These are phyloP conservation scores for Metschnikowia amazonensis DNA, from an alignment of 805 yeast species.

Conservation along the genomic window DNA sequence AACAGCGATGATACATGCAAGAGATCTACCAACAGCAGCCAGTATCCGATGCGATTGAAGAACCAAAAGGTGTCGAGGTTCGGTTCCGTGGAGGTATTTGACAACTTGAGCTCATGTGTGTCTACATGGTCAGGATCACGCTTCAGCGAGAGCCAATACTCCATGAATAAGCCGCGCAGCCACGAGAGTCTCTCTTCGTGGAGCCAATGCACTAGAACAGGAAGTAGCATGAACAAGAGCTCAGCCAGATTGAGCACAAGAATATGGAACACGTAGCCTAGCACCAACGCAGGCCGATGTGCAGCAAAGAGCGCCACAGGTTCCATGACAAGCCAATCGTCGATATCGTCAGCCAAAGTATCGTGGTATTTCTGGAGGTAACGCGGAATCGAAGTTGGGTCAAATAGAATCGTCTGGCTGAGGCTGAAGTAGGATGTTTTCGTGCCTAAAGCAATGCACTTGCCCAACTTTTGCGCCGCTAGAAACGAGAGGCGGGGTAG, in stretches of 20 bases:
- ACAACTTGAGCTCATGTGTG: conserved; percentile 7
- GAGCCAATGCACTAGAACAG: conserved; percentile 38
- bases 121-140: conserved; percentile 12
- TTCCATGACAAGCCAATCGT: conserved; percentile 34
- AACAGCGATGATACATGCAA: conserved; percentile 2
- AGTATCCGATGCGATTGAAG: conserved; percentile 26
- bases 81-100: conserved; percentile 6
- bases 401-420: conserved; percentile 26
- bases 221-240: conserved; percentile 30
- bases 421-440: conserved; percentile 32
- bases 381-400: conserved; percentile 24
- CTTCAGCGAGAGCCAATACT: conserved; percentile 15
- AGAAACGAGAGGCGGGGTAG: conserved; percentile 20
- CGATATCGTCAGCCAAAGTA: conserved; percentile 31
- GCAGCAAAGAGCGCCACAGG: conserved; percentile 22
- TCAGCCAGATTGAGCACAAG: conserved; percentile 33
- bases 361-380: conserved; percentile 21
- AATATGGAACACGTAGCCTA: conserved; percentile 35
- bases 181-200: conserved; percentile 20
- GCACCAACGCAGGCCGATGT: conserved; percentile 24
- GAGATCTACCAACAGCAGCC: conserved; percentile 24
- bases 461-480: conserved; percentile 30
- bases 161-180: conserved; percentile 13
- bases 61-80: conserved; percentile 25
- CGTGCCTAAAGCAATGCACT: conserved; percentile 31